Conservation (phyloP, 805 yeast species). For the Yamadazyma akitaensis region DNA sequence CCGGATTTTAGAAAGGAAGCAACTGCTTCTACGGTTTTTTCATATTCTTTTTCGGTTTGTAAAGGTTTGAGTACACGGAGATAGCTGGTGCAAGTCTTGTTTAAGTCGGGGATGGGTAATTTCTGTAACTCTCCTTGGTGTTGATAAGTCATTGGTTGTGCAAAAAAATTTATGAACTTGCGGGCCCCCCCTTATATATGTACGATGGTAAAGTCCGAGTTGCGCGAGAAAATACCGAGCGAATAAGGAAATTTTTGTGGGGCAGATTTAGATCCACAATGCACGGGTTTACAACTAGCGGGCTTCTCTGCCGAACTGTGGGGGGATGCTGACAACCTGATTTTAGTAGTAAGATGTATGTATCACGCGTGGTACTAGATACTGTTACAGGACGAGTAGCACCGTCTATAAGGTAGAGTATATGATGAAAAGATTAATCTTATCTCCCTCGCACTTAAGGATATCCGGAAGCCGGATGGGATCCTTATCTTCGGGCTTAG, state of each 20-base stretch:
- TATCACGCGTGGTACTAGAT: too few species aligned
- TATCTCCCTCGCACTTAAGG: constrained; percentile 4
- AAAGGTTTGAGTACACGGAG: constrained; percentile 69
- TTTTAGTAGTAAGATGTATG: too few species aligned
- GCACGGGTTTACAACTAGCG: not conserved
- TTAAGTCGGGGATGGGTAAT: constrained; percentile 78
- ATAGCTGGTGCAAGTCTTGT: constrained; percentile 64
- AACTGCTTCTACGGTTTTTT: constrained; percentile 57
- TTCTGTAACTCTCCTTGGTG: constrained; percentile 57
- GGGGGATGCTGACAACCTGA: too few species aligned
- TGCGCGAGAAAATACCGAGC: not conserved
- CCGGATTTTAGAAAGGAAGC: constrained; percentile 48
- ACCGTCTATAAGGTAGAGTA: not conserved
- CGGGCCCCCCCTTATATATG: constrained; percentile 3
- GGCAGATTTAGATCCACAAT: not conserved
- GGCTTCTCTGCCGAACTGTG: not conserved
- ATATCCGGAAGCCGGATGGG: constrained; percentile 1
- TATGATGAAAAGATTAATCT: not conserved
- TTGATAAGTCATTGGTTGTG: constrained; percentile 35
- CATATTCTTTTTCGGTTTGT: constrained; percentile 74
- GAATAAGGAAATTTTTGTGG: constrained; percentile 9
- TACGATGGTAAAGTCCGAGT: constrained; percentile 6
- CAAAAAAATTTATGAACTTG: not conserved
- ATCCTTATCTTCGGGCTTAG: constrained; percentile 1
- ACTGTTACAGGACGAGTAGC: too few species aligned